Evolutionary conservation across 345 rosid genomes (phyloP).

Genomic region (Crucihimalaya himalaica): DNA sequence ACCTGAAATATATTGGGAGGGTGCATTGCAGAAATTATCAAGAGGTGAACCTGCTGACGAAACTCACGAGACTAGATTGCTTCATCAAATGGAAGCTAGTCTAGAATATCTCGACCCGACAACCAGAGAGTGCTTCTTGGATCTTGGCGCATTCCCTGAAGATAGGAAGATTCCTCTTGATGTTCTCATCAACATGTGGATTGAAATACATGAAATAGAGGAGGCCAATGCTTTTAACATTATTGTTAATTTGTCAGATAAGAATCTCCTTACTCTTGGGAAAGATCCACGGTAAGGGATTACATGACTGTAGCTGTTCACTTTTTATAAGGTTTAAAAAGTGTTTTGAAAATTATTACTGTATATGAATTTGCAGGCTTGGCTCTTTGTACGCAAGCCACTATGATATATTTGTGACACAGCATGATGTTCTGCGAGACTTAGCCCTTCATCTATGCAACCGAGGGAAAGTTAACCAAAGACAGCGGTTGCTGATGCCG

Average conservation of each 20-base stretch:
- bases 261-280: constrained; percentile 81
- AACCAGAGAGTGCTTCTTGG: constrained; percentile 80
- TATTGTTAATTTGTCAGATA: constrained; percentile 70
- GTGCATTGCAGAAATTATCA: constrained; percentile 62
- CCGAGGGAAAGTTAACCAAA: constrained; percentile 46
- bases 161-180: constrained; percentile 89
- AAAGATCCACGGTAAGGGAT: constrained; percentile 65
- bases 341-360: background rate
- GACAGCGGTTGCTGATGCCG: constrained; percentile 72
- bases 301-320: constrained; percentile 5
- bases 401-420: constrained; percentile 71
- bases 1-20: constrained; percentile 68
- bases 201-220: constrained; percentile 63
- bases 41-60: constrained; percentile 78
- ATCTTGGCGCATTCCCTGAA: constrained; percentile 95
- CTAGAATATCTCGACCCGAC: constrained; percentile 48
- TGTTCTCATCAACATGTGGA: constrained; percentile 87
- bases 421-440: constrained; percentile 91
- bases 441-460: constrained; percentile 70
- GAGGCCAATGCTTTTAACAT: constrained; percentile 65
- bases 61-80: constrained; percentile 66
- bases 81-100: constrained; percentile 79
- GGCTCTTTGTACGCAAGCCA: constrained; percentile 68
- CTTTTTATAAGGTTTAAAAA: background rate
- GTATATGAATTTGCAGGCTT: constrained; percentile 52